Evolutionary conservation across 2,329 filamentous ascomycete species (phyloP), one percentile per base, ranked within the genome.

Genomic region (Passalora sequoiae): DNA sequence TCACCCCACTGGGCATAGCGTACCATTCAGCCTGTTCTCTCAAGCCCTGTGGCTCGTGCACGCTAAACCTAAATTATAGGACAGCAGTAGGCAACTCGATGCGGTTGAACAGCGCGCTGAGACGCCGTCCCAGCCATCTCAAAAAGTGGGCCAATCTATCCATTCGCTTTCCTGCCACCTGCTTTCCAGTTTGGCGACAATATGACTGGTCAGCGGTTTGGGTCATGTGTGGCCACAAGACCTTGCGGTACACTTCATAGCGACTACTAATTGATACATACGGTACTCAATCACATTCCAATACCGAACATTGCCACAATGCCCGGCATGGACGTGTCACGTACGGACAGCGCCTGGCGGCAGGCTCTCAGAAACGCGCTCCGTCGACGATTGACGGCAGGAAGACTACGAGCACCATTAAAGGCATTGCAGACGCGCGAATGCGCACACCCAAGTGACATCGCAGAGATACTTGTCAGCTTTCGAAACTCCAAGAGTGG

Each of bases 391-490:
- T 32, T 39, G 35, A 29, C 13, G n/a, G 30, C 39, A 12, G 32
- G 43, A 12, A 38, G 47, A 15, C 12, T 54, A 7, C 17, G 22
- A 24, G 21, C 16, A 10, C 41, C 52, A 8, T 39, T 60, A 21
- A 43, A 47, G 33, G 42, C 56, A 24, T 32, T 59, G 1, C 35
- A 49, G 10, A 33, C 30, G 8, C 38, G 37, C 28, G 40, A 37
- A 25, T 16, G 29, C 10, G 37, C 37, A 15, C 25, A 47, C 12
- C 35, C 51, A 9, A 37, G 36, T 15, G 45, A 52, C 22, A 53
- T 61, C 13, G 59, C 59, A 1, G 37, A 45, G 10, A 40, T 50
- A 6, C 47, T 60, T 24, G 38, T 62, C 6, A 43, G 50, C n/a
- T 54, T 59, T 27, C 56, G 55, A 21, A 40, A 49, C 16, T 21